Evolutionary conservation across 139 green algal genomes (phyloP).

Genomic region (Chlamydomonas sp.): DNA sequence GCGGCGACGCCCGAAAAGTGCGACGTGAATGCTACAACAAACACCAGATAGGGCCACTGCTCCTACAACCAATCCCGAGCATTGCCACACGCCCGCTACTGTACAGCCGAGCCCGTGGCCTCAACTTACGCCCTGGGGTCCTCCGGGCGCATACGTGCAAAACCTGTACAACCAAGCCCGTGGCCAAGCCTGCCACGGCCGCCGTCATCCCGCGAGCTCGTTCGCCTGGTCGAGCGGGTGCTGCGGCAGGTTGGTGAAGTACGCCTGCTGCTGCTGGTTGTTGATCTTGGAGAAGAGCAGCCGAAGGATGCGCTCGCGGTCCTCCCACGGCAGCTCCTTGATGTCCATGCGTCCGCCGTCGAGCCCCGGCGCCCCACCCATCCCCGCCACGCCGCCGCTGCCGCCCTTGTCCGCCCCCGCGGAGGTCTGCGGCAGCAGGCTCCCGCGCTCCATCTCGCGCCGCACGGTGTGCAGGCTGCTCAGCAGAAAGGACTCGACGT

Average conservation of each 20-base stretch:
- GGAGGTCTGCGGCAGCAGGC: constrained; percentile 5
- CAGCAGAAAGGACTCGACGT: constrained; percentile 88
- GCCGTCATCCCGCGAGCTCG: too few relatives aligned
- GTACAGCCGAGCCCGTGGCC: too few relatives aligned
- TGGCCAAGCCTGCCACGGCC: too few relatives aligned
- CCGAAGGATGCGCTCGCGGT: constrained; percentile 73
- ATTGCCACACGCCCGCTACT: too few relatives aligned
- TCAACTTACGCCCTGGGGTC: too few relatives aligned
- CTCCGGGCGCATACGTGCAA: too few relatives aligned
- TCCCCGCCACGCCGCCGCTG: background rate
- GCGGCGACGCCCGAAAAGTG: too few relatives aligned
- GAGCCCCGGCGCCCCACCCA: background rate
- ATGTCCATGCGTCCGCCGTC: constrained; percentile 48
- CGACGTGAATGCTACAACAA: too few relatives aligned
- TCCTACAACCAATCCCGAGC: too few relatives aligned
- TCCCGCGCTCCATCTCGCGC: constrained; percentile 34
- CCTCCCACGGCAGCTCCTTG: constrained; percentile 67
- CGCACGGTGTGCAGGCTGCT: constrained; percentile 58
- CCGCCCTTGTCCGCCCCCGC: background rate
- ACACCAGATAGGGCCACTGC: too few relatives aligned
- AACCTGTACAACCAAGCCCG: too few relatives aligned
- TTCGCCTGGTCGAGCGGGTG: constrained; percentile 27
- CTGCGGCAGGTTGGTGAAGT: constrained; percentile 39
- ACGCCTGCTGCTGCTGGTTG: constrained; percentile 41
- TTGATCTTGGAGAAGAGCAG: constrained; percentile 82